A percentile compares a stretch with the other conserved stretches of the same genome.
Evolutionary conservation across 768 basidiomycete species (phyloP).

Genomic region (Pleurotus eryngii): DNA sequence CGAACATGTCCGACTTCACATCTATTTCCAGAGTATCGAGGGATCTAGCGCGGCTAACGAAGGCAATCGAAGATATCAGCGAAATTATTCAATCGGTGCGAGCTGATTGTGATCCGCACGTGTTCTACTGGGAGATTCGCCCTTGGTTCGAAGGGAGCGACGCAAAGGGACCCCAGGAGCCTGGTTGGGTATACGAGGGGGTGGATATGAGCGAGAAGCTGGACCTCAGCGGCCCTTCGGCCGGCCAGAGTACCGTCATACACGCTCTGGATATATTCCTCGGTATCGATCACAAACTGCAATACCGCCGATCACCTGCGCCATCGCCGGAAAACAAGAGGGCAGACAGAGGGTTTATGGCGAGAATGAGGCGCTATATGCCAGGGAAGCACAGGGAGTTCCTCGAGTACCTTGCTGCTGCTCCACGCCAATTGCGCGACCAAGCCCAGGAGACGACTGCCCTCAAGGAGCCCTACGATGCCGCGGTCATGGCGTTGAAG

Average conservation of each 20-base stretch:
- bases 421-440: conserved; percentile 60
- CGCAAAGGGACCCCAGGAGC: conserved; percentile 45
- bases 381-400: conserved; percentile 88
- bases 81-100: conserved; percentile 68
- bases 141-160: conserved; percentile 92
- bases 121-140: conserved; percentile 86
- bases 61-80: conserved; percentile 71
- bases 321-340: conserved; percentile 64
- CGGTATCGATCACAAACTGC: conserved; percentile 85
- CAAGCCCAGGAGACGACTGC: conserved; percentile 54
- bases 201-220: conserved; percentile 54
- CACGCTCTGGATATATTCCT: conserved; percentile 83
- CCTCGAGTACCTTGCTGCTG: conserved; percentile 60
- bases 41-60: conserved; percentile 67
- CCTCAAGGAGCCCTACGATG: conserved; percentile 75
- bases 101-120: conserved; percentile 72
- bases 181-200: conserved; percentile 78
- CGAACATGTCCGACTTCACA: conserved; percentile 59
- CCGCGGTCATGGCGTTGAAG: conserved; percentile 75
- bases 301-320: conserved; percentile 62
- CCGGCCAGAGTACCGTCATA: conserved; percentile 92
- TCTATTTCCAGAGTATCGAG: conserved; percentile 65
- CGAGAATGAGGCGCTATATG: conserved; percentile 94
- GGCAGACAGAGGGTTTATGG: conserved; percentile 81
- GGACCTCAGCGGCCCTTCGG: conserved; percentile 84